Evolutionary conservation across 441 rosid genomes (phyloP), one percentile per base, ranked within the genome.

Genomic region (Adansonia grandidieri): DNA sequence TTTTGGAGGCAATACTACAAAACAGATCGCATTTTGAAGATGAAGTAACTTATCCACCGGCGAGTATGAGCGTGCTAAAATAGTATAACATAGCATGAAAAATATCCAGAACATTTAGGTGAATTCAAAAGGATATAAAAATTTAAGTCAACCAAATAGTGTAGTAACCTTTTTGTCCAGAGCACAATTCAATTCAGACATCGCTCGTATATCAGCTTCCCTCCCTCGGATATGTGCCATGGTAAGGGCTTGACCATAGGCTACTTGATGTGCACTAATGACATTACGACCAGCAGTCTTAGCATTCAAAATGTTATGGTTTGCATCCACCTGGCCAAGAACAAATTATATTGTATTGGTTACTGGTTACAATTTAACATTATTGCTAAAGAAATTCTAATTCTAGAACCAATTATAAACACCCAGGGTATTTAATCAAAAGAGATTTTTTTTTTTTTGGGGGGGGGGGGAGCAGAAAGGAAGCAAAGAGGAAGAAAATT

Each of bases 151-250:
- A 56, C n/a, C 58, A 60, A 48, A 60, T n/a, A 19, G 67, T 9
- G 20, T 6, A 57, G 42, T 73, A 71, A 94, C 98, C 97, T 89
- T 91, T 81, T 85, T 91, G 80, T 88, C 89, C 78, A 81, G 83
- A 76, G 90, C 84, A 76, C 67, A 82, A 24, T 83, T 85, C 79
- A 89, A 86, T 73, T 82, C 87, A 28, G 91, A 86, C 76, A 89
- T 76, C 79, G 88, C 89, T 78, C 77, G 90, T 77, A 85, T 73
- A 78, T 88, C 92, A 82, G 85, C 86, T 87, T 90, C 97, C 82
- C 91, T 92, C 62, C 85, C 87, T 78, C 87, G 91, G 77, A 77
- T 70, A 74, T 84, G 87, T 44, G 82, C 63, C 48, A 75, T 76
- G 62, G 84, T 77, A 84, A 73, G 82, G 79, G 89, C 86, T 78